Conservation (phyloP, 1,139 yeast genomes). For the Hyphopichia wangnamkhiaoensis region DNA sequence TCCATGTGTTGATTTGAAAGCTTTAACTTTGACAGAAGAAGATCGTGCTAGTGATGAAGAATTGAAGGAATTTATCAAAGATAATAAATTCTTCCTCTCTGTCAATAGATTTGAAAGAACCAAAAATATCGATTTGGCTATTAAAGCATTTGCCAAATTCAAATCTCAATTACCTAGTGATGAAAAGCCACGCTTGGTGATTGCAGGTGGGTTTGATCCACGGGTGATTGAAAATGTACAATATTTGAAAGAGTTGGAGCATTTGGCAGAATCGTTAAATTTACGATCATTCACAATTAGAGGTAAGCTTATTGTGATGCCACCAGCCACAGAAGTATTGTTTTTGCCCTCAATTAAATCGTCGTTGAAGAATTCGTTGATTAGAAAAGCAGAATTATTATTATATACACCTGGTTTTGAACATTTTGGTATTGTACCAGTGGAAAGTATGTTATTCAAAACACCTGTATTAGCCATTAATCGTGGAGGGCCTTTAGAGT, state of each 20-base stretch:
- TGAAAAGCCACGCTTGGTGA: constrained; percentile 47
- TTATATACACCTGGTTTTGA: constrained; percentile 89
- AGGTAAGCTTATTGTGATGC: constrained; percentile 42
- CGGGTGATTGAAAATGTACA: constrained; percentile 75
- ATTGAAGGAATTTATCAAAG: constrained; percentile 34
- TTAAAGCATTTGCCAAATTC: constrained; percentile 58
- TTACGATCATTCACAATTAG: constrained; percentile 51
- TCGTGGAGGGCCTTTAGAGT: constrained; percentile 92
- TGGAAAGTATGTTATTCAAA: constrained; percentile 85
- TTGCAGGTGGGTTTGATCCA: constrained; percentile 93
- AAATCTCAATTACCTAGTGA: constrained; percentile 14
- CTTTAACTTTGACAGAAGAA: constrained; percentile 15
- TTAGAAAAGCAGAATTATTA: constrained; percentile 58
- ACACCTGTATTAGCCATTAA: constrained; percentile 85
- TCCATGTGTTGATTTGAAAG: constrained; percentile 72
- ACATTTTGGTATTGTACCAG: constrained; percentile 97
- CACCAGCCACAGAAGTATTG: constrained; percentile 51
- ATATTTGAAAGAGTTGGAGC: constrained; percentile 62
- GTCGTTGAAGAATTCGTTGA: constrained; percentile 61
- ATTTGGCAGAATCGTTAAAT: constrained; percentile 45
- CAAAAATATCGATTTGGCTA: constrained; percentile 79
- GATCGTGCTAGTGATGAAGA: constrained; percentile 26
- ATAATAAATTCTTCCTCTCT: constrained; percentile 57
- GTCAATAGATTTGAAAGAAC: constrained; percentile 87
- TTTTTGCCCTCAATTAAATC: constrained; percentile 82